A percentile compares a stretch with the other conserved stretches of the same genome.
Conservation (phyloP, 2,329 filamentous ascomycete genomes). For the Stachybotrys chartarum region DNA sequence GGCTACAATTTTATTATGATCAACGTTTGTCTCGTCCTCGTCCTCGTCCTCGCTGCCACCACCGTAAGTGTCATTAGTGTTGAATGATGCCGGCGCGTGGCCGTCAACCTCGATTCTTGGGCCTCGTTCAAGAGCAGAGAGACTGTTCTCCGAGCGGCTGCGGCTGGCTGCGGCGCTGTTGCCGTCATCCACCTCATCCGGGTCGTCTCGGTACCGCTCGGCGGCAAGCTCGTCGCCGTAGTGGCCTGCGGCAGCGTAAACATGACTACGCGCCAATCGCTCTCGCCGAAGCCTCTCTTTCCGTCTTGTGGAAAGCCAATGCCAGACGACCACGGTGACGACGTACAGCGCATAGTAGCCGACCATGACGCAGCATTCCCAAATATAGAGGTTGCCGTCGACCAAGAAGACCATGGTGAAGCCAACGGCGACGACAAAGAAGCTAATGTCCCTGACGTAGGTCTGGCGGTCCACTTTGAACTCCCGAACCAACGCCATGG, state of each 20-base stretch:
- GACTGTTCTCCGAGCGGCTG: constrained; percentile 21
- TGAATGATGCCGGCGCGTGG: constrained; percentile 11
- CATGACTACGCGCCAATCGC: constrained; percentile 67
- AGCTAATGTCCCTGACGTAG: constrained; percentile 85
- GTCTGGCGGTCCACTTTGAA: constrained; percentile 86
- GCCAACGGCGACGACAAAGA: constrained; percentile 79
- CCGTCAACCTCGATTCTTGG: constrained; percentile 41
- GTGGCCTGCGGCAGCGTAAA: constrained; percentile 47
- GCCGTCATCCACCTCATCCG: constrained; percentile 23
- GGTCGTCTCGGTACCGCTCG: constrained; percentile 58
- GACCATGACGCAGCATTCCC: constrained; percentile 90
- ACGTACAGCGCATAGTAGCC: constrained; percentile 89
- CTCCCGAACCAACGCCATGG: constrained; percentile 93
- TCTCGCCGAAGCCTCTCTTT: constrained; percentile 56
- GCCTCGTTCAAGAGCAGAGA: constrained; percentile 35
- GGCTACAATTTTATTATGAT: constrained; percentile 56
- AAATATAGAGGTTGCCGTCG: constrained; percentile 75
- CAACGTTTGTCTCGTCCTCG: constrained; percentile 43
- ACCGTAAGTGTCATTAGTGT: constrained; percentile 8
- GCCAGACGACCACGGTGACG: constrained; percentile 79
- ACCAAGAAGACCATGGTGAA: constrained; percentile 85
- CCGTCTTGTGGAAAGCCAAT: constrained; percentile 70
- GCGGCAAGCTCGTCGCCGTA: constrained; percentile 44
- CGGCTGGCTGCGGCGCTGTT: constrained; percentile 7
- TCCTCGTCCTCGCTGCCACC: constrained; percentile 26